Conservation (phyloP, 768 basidiomycete species). For the Suillus occidentalis region DNA sequence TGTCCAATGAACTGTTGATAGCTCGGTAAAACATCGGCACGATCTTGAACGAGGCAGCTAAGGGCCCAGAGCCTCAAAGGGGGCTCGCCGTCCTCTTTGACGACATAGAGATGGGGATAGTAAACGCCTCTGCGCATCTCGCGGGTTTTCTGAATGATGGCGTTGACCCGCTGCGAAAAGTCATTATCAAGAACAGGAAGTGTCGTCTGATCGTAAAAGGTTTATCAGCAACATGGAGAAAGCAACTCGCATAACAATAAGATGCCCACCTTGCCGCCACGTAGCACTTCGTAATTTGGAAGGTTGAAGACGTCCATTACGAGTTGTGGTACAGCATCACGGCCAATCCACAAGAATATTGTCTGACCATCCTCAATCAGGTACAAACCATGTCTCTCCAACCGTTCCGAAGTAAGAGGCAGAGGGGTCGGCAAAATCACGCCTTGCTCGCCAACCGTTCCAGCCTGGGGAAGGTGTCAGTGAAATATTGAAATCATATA, state of each 20-base stretch:
- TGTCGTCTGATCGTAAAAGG: conserved; percentile 56
- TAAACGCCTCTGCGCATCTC: conserved; percentile 93
- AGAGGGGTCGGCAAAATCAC: conserved; percentile 85
- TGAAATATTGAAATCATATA: not conserved
- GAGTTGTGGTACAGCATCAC: conserved; percentile 95
- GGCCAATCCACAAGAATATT: conserved; percentile 98
- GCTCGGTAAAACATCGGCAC: conserved; percentile 91
- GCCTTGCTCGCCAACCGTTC: conserved; percentile 87
- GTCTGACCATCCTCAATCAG: conserved; percentile 97
- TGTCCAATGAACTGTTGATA: conserved; percentile 93
- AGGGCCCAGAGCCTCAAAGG: conserved; percentile 94
- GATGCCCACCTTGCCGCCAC: conserved; percentile 83
- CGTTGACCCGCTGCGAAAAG: conserved; percentile 95
- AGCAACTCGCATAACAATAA: not conserved
- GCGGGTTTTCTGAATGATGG: conserved; percentile 90
- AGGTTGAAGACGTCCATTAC: conserved; percentile 93
- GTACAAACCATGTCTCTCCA: conserved; percentile 94
- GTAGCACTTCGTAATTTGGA: conserved; percentile 82
- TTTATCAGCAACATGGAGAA: conserved; percentile 5
- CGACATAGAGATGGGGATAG: conserved; percentile 90
- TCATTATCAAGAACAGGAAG: conserved; percentile 89
- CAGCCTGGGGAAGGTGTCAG: conserved; percentile 55
- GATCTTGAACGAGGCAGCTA: conserved; percentile 91
- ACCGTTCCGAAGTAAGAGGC: conserved; percentile 90
- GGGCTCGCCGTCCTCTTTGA: conserved; percentile 98